Evolutionary conservation across 2,329 filamentous ascomycete species (phyloP).

Genomic region (Blastomyces percursus): DNA sequence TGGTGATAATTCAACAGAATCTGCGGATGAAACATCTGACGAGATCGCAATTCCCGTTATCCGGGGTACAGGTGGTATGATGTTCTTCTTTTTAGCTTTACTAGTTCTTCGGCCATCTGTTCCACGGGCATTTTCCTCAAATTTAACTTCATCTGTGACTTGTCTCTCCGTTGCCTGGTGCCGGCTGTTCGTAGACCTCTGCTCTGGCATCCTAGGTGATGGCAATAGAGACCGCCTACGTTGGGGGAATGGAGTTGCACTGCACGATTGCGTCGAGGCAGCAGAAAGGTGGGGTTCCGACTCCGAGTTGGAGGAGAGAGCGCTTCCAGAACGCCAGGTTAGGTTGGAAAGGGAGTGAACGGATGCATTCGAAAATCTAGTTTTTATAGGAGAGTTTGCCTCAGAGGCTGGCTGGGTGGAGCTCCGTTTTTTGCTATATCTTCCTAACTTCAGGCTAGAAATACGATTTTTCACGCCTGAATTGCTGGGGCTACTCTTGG

Average conservation of each 20-base stretch:
- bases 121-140: neutral
- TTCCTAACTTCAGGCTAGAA: constrained; percentile 7
- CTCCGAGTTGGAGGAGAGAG: neutral
- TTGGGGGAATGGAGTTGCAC: neutral
- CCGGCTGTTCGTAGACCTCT: neutral
- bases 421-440: constrained; percentile 7
- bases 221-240: neutral
- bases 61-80: neutral
- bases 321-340: constrained; percentile 6
- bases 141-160: neutral
- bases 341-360: constrained; percentile 6
- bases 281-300: constrained; percentile 5
- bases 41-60: constrained; percentile 3
- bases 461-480: constrained; percentile 6
- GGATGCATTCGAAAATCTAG: constrained; percentile 5
- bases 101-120: neutral
- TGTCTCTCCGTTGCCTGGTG: neutral
- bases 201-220: neutral
- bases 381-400: neutral
- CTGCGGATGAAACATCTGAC: neutral
- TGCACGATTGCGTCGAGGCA: neutral
- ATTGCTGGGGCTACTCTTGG: neutral
- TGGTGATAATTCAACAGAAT: neutral
- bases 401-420: constrained; percentile 6
- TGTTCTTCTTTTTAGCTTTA: neutral